Evolutionary conservation across 1,284 basidiomycete genomes (phyloP), one percentile per base, ranked within the genome.

Genomic region (Xerocomus tenax): DNA sequence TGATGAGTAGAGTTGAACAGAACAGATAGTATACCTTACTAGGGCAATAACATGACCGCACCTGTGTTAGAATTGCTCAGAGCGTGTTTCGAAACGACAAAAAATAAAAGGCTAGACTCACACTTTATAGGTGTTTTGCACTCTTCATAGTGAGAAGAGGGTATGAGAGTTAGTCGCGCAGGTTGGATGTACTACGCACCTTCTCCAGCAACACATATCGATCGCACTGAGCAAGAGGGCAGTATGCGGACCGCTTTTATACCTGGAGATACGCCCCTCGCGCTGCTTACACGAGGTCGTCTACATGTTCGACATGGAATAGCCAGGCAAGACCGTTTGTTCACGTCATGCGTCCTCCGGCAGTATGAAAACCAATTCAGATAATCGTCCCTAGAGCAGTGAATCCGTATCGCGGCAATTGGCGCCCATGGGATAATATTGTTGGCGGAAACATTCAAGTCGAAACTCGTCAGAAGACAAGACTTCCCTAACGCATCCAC

Each of bases 41-140:
- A 79, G 56, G 51, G 66, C 77, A 42, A 79, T 62, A 19, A 70
- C 75, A 61, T 84, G 82, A 38, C 76, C 76, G 61, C 82, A 84
- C 57, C 81, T 83, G 55, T 39, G 40, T 44, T 29, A 30, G 19
- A 13, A 15, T 32, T 53, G 29, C 45, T 60, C 42, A 58, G 58
- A 28, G 28, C 0, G 6, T 9, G 21, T 40, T 25, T 25, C 23
- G 9, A 23, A 8, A 32, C 18, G 12, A 7, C 36, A 26, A 18
- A 28, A 32, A 19, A 6, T 18, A 1, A 42, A 12, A 9, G 26
- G 7, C 32, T 42, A 25, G 39, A 59, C 71, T 63, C 59, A 76
- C 76, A 51, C 61, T 60, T 60, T 74, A 57, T 77, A 79, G 35
- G 73, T 64, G 58, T 79, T 77, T 48, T 71, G 70, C 47, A 79